These are phyloP conservation scores for Odontarrhena argentea DNA, from an alignment of 345 rosid genomes.

Conservation along the genomic window DNA sequence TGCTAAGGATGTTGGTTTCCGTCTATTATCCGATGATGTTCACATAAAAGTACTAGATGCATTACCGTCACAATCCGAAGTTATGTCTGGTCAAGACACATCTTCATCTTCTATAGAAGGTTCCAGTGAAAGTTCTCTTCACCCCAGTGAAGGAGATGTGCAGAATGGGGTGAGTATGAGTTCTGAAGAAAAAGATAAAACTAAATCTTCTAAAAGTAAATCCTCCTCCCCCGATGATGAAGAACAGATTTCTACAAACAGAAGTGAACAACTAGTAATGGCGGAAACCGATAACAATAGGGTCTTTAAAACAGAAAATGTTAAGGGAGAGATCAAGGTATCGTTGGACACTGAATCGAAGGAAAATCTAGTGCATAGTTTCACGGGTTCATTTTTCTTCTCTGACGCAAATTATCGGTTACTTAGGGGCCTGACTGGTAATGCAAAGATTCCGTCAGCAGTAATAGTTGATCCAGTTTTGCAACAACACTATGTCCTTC, in stretches of 20 bases:
- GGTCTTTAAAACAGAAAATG: constrained; percentile 34
- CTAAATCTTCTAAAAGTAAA: constrained; percentile 40
- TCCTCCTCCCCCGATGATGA: constrained; percentile 41
- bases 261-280: constrained; percentile 39
- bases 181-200: constrained; percentile 37
- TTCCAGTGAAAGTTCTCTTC: constrained; percentile 35
- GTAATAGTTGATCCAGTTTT: constrained; percentile 67
- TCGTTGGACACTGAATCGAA: constrained; percentile 39
- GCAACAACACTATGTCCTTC: constrained; percentile 70
- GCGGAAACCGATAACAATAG: constrained; percentile 42
- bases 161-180: constrained; percentile 34
- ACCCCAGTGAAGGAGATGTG: constrained; percentile 40
- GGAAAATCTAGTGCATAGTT: constrained; percentile 49
- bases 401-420: constrained; percentile 73
- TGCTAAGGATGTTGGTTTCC: constrained; percentile 88
- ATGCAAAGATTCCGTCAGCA: constrained; percentile 68
- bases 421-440: constrained; percentile 68
- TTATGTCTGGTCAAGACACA: constrained; percentile 47
- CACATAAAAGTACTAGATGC: constrained; percentile 51
- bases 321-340: constrained; percentile 38
- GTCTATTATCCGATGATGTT: constrained; percentile 75
- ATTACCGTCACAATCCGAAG: constrained; percentile 46
- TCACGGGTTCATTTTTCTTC: constrained; percentile 71
- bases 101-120: constrained; percentile 42
- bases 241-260: constrained; percentile 38